Percentiles rank a stretch among this genome's conserved stretches.
Conservation (phyloP, 495 filamentous ascomycete genomes). For the Stereocaulon alpinum region DNA sequence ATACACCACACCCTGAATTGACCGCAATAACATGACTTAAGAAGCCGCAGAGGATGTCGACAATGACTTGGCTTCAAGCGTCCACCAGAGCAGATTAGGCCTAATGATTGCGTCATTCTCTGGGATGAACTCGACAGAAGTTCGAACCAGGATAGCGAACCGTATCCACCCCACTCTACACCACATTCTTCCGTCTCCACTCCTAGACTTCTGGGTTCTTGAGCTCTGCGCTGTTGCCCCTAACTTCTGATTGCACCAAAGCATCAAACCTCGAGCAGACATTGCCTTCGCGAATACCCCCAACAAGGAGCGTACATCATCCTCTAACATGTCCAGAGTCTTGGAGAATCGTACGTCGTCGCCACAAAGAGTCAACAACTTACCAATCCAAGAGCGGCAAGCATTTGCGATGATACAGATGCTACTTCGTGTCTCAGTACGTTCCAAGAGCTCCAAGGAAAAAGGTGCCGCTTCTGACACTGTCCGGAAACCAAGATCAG, state of each 20-base stretch:
- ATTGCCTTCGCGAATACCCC: too few species aligned
- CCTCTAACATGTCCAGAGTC: background rate
- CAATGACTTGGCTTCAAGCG: too few species aligned
- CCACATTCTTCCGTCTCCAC: too few species aligned
- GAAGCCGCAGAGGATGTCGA: background rate
- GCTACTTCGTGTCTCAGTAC: background rate
- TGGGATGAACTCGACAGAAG: background rate
- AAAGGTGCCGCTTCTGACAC: background rate
- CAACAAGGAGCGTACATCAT: background rate
- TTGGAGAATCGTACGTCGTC: background rate
- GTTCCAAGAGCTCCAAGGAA: background rate
- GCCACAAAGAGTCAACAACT: background rate
- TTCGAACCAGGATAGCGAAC: too few species aligned
- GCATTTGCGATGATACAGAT: slow-evolving; percentile 1
- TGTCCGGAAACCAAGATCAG: background rate
- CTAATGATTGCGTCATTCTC: background rate
- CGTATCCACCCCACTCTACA: too few species aligned
- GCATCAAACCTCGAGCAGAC: too few species aligned
- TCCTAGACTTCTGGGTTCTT: too few species aligned
- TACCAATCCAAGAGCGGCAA: background rate
- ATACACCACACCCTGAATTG: background rate
- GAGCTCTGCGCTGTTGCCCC: too few species aligned
- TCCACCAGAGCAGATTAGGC: background rate
- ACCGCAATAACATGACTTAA: background rate
- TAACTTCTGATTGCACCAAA: too few species aligned